phyloP scores from a whole-genome alignment of 169 alveolate species.

The Eimeria maxima region DNA sequence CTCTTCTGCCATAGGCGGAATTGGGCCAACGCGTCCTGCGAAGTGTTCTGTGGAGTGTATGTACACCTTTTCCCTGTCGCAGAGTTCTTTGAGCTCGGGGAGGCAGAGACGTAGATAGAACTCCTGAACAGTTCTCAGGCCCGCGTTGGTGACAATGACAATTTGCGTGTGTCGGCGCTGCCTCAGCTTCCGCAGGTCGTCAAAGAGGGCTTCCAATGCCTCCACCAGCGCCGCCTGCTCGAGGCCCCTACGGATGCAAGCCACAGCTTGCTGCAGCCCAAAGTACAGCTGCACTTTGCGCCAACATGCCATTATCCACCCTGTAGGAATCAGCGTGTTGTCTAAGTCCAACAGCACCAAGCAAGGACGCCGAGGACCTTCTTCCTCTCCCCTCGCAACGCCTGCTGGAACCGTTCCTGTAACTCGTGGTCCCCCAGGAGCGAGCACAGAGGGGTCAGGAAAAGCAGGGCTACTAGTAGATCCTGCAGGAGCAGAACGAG shows the following conservation, averaged over 20 bases:
- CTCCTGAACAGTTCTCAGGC: slow-evolving; percentile 84
- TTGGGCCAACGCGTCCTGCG: slow-evolving; percentile 83
- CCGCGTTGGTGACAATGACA: slow-evolving; percentile 86
- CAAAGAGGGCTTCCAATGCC: slow-evolving; percentile 78
- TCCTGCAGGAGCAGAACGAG: neutral
- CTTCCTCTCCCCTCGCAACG: neutral
- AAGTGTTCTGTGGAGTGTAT: slow-evolving; percentile 85
- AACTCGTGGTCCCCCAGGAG: no score
- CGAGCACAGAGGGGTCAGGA: no score
- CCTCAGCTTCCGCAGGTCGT: slow-evolving; percentile 43
- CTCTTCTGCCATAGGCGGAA: slow-evolving; percentile 84
- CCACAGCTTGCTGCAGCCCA: slow-evolving; percentile 80
- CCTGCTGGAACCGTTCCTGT: neutral
- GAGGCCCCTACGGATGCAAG: slow-evolving; percentile 81
- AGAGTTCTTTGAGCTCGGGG: slow-evolving; percentile 85
- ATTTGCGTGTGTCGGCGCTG: slow-evolving; percentile 50
- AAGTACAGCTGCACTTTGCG: slow-evolving; percentile 77
- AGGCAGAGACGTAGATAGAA: slow-evolving; percentile 84
- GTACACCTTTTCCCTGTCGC: slow-evolving; percentile 74
- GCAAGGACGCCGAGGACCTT: slow-evolving; percentile 64
- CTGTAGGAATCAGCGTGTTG: slow-evolving; percentile 86
- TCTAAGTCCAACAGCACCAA: slow-evolving; percentile 85
- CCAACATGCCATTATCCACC: slow-evolving; percentile 87
- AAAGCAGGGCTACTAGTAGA: no score
- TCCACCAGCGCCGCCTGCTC: slow-evolving; percentile 82